Evolutionary conservation across 169 alveolate genomes (phyloP).

Genomic region (Plasmodium billcollinsi): DNA sequence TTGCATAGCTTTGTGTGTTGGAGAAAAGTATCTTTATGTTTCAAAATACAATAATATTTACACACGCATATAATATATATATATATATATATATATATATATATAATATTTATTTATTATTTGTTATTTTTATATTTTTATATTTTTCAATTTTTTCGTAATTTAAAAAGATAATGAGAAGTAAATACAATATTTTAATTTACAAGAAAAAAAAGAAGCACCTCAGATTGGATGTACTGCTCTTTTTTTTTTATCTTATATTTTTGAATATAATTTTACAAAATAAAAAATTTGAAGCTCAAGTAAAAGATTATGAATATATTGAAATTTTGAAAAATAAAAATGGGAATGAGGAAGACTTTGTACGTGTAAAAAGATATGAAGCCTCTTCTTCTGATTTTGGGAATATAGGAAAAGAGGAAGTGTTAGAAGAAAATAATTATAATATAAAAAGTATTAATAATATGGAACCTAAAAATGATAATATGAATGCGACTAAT

Average conservation of each 20-base stretch:
- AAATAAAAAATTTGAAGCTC: slow-evolving; percentile 64
- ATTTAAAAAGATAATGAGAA: slow-evolving; percentile 24
- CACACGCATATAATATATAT: background rate
- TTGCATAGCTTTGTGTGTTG: background rate
- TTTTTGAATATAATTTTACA: slow-evolving; percentile 35
- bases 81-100: slow-evolving; percentile 2
- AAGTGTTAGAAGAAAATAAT: background rate
- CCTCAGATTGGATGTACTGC: slow-evolving; percentile 46
- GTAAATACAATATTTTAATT: slow-evolving; percentile 42
- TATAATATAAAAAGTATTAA: background rate
- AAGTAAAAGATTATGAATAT: slow-evolving; percentile 64
- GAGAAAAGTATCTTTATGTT: background rate
- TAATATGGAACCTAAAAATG: too few species aligned
- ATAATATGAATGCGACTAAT: background rate
- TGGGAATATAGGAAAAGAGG: background rate
- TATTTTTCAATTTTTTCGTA: background rate
- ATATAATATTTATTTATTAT: background rate
- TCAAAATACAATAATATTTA: background rate
- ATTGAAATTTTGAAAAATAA: slow-evolving; percentile 15
- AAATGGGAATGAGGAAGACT: background rate
- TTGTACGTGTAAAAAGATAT: background rate
- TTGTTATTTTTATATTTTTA: background rate
- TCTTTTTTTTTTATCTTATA: slow-evolving; percentile 48
- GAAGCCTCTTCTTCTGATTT: background rate
- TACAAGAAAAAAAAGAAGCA: slow-evolving; percentile 55